Evolutionary conservation across 257 asterid species (phyloP).

Genomic region (Misopates orontium): DNA sequence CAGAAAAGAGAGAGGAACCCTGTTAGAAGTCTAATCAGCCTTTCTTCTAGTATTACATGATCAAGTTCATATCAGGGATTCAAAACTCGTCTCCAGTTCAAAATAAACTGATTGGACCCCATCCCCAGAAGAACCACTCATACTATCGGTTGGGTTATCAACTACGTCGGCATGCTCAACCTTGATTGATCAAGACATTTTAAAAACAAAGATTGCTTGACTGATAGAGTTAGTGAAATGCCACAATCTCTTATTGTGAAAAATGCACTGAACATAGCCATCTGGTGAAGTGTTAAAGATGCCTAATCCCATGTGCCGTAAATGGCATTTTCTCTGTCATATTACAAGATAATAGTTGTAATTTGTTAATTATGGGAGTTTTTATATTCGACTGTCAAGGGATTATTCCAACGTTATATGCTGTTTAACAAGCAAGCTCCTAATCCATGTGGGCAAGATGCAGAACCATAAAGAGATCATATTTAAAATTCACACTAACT

Average conservation of each 20-base stretch:
- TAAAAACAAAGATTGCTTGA: constrained; percentile 5
- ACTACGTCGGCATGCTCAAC: constrained; percentile 35
- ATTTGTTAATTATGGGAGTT: background rate
- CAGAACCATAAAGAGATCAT: background rate
- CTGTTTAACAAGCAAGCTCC: too few species aligned
- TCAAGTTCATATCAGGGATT: constrained; percentile 59
- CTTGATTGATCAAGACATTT: constrained; percentile 31
- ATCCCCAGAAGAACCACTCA: constrained; percentile 19
- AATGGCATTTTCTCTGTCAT: background rate
- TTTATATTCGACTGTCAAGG: background rate
- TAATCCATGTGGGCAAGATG: too few species aligned
- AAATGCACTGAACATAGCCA: constrained; percentile 4
- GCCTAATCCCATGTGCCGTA: background rate
- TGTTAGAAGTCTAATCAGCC: constrained; percentile 49
- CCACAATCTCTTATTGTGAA: background rate
- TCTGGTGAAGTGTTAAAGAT: background rate
- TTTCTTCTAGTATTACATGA: constrained; percentile 52
- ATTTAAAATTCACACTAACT: constrained; percentile 3
- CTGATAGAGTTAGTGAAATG: background rate
- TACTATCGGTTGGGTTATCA: constrained; percentile 25
- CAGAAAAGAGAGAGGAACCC: constrained; percentile 47
- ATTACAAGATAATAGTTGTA: background rate
- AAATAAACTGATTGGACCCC: constrained; percentile 29
- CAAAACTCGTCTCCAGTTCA: constrained; percentile 36
- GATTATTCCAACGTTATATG: too few species aligned